A percentile compares a stretch with the other conserved stretches of the same genome.
phyloP scores from a whole-genome alignment of 805 yeast genomes.

The Brettanomyces naardenensis region DNA sequence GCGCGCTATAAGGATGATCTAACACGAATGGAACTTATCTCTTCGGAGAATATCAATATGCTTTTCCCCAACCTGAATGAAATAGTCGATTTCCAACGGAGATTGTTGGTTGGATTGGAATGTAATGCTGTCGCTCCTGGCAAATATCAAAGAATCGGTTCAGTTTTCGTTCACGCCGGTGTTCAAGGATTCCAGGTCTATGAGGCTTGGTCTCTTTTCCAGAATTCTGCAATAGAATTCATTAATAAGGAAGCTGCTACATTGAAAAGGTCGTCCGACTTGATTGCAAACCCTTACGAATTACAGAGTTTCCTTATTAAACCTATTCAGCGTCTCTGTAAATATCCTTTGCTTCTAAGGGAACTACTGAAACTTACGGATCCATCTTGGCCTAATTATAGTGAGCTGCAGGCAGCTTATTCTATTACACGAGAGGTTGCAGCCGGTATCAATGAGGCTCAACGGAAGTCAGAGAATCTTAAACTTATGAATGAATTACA shows the following conservation, averaged over 20 bases:
- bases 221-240: constrained; percentile 76
- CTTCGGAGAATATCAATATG: constrained; percentile 72
- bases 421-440: constrained; percentile 80
- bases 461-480: constrained; percentile 82
- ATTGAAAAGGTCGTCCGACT: constrained; percentile 42
- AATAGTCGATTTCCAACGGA: constrained; percentile 85
- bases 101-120: constrained; percentile 82
- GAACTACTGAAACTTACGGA: constrained; percentile 67
- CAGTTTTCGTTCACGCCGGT: constrained; percentile 78
- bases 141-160: constrained; percentile 78
- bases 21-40: constrained; percentile 53
- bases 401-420: constrained; percentile 64
- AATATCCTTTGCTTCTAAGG: constrained; percentile 77
- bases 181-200: constrained; percentile 74
- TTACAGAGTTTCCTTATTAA: constrained; percentile 82
- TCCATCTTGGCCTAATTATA: constrained; percentile 40
- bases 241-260: constrained; percentile 56
- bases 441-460: constrained; percentile 83
- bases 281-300: constrained; percentile 82
- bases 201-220: constrained; percentile 93
- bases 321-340: constrained; percentile 95
- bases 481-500: constrained; percentile 59
- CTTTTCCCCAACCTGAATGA: constrained; percentile 80
- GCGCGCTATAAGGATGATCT: constrained; percentile 62
- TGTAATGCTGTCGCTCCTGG: constrained; percentile 73